Base-by-base conservation (phyloP, 768 basidiomycete species). In the Podaxis pistillaris region DNA sequence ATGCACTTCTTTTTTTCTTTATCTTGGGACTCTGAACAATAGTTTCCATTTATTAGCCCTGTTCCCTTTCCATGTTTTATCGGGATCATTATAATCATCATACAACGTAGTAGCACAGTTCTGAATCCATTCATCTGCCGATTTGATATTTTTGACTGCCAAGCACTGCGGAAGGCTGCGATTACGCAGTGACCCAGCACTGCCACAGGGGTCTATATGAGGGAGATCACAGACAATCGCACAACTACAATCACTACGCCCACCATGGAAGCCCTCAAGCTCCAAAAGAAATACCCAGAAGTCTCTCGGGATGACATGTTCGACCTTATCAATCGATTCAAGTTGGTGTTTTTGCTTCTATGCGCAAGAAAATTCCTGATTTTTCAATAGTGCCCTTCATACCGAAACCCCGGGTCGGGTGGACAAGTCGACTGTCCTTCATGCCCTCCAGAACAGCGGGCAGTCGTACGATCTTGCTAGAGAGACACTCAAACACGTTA, bases 291-390 rank as follows among this genome's bases (percentile, higher is more conserved):
- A 75, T 94, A 90, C 71, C 94, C 96, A 15, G 90, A 96, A 69
- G 88, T 97, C 67, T 81, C 91, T 46, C 86, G 88, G 71, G 94
- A 96, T 81, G 94, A 96, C 78, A 94, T 98, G 88, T 89, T 94
- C 68, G 88, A 93, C 72, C 86, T 98, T 74, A 87, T 97, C 75
- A 94, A 90, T 74, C 86, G 89, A 63, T 99, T 99, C 90, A 96
- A 96, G 96, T 97, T 69, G 68, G 94, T 83, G 40, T 56, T 3
- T 47, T 60, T 33, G 11, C 44, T 50, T 22, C 12, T 22, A 22
- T 65, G 50, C 33, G 22, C 46, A 38, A 50, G 61, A 64, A 36
- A 59, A 63, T 49, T 62, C 49, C 15, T 13, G 19, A 47, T 61
- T 46, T 28, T 36, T 3, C 11, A 51, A 63, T 66, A 94, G 93